These are phyloP conservation scores for Panicum hallii DNA, from an alignment of 202 grass and related monocot genomes.

Conservation along the genomic window DNA sequence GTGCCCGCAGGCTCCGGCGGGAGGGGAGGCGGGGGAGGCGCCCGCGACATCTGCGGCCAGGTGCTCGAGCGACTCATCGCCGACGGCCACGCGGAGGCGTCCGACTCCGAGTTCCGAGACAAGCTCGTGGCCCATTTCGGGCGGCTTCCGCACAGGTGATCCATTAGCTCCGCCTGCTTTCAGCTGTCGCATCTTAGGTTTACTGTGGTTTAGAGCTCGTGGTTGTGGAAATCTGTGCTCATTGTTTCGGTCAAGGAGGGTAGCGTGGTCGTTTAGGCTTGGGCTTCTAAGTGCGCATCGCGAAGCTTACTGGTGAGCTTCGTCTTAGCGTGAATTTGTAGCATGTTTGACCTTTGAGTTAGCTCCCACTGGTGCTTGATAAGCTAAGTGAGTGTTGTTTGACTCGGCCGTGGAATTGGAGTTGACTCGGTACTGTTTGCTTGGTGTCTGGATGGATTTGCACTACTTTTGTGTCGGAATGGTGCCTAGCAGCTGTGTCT, in stretches of 20 bases:
- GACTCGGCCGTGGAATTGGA: conserved; percentile 27
- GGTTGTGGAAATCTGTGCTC: conserved; percentile 35
- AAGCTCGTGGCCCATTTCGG: conserved; percentile 78
- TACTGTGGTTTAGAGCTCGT: background rate
- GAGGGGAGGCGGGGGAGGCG: conserved; percentile 49
- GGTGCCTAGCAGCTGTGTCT: background rate
- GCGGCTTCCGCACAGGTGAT: conserved; percentile 78
- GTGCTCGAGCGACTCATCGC: conserved; percentile 76
- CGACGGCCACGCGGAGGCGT: conserved; percentile 72
- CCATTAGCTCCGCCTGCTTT: background rate
- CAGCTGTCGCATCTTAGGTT: conserved; percentile 10
- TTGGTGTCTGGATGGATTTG: background rate
- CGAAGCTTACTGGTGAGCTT: background rate
- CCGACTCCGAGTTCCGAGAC: conserved; percentile 67
- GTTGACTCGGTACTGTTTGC: conserved; percentile 17
- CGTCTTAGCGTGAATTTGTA: background rate
- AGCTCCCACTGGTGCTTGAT: conserved; percentile 13
- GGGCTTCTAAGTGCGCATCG: background rate
- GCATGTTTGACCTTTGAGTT: conserved; percentile 25
- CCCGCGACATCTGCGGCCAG: conserved; percentile 58
- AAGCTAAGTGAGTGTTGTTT: conserved; percentile 39
- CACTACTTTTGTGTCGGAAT: conserved; percentile 14
- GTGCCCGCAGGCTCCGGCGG: conserved; percentile 47
- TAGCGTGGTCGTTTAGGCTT: conserved; percentile 4
- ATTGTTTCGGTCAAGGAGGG: conserved; percentile 3